Conservation (phyloP, 2,329 filamentous ascomycete species). For the Colletotrichum paranaense region DNA sequence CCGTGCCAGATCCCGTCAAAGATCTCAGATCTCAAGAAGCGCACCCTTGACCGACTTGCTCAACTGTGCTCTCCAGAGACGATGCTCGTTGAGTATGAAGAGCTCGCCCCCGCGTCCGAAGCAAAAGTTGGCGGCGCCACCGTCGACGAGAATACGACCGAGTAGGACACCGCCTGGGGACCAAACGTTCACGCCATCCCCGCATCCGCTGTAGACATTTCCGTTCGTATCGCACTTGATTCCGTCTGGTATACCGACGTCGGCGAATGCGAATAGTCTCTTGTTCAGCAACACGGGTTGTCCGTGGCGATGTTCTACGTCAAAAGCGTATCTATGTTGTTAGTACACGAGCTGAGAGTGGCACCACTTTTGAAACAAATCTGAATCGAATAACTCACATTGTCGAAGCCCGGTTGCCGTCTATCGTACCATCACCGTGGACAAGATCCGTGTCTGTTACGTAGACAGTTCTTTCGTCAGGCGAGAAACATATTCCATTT, state of each 20-base stretch:
- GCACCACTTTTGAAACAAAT: no score
- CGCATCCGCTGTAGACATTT: neutral
- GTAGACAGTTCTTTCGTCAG: neutral
- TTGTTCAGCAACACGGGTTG: neutral
- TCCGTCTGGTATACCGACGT: neutral
- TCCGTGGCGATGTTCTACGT: neutral
- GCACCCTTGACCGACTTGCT: slow-evolving; percentile 40
- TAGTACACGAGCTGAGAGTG: neutral
- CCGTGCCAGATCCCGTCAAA: neutral
- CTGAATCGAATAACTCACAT: neutral
- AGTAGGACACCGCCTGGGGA: neutral
- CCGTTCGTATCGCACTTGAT: neutral
- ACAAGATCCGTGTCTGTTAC: neutral
- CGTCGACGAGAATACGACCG: neutral
- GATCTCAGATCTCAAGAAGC: neutral
- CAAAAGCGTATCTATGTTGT: neutral
- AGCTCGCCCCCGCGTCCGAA: slow-evolving; percentile 55
- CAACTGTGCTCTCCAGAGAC: slow-evolving; percentile 51
- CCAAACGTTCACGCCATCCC: neutral
- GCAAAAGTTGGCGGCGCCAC: slow-evolving; percentile 57
- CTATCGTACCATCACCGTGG: neutral
- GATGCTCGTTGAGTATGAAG: slow-evolving; percentile 59
- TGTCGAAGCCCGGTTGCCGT: neutral
- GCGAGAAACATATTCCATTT: neutral
- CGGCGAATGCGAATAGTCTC: neutral